Evolutionary conservation across 192 early-diverging fungal species (phyloP), one percentile per base, ranked within the genome.

Genomic region (Chytriomyces confervae): DNA sequence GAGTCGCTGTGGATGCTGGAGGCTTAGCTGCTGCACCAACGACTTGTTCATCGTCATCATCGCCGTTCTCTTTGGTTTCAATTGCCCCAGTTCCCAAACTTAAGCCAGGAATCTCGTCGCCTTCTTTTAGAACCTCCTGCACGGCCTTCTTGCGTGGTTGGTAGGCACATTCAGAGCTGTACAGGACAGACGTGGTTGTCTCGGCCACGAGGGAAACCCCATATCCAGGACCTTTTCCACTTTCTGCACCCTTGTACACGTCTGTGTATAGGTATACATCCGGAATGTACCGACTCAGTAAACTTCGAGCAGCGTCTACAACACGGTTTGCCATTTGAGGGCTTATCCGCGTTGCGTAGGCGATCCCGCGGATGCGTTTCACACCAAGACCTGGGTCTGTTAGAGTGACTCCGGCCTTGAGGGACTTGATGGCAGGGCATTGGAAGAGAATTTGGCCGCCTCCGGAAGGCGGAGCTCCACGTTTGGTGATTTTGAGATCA

Each of bases 211-310:
- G 81, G 29, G 92, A 93, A 27, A 97, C 83, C 1, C 92, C 95
- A 79, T 97, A 99, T 7, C 96, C 97, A 18, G 97, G 96, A 57
- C 93, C 95, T 75, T 57, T 50, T 47, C 97, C 96, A 18, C 93
- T 92, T 74, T 99, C 96, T 7, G 91, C 93, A n/a, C 97, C 96
- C 79, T 96, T 96, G 82, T 94, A 98, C 61, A 97, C 94, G 84
- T 98, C 97, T 29, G 97, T 96, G 83, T 96, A 97, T 66, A 99
- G 92, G 79, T 97, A 97, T 47, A 99, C 94, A 80, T 99, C 96
- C 6, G 96, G 96, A 74, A 98, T 97, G 82, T 93, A 98, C 72
- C 91, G 89, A 66, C 96, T 97, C 66, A 99, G 84, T 76, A 95
- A 86, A 5, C 89, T 84, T 60, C 97, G 85, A 24, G 96, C 94